These are phyloP conservation scores for Plasmodium fragile DNA, from an alignment of 169 alveolate species.

Conservation along the genomic window DNA sequence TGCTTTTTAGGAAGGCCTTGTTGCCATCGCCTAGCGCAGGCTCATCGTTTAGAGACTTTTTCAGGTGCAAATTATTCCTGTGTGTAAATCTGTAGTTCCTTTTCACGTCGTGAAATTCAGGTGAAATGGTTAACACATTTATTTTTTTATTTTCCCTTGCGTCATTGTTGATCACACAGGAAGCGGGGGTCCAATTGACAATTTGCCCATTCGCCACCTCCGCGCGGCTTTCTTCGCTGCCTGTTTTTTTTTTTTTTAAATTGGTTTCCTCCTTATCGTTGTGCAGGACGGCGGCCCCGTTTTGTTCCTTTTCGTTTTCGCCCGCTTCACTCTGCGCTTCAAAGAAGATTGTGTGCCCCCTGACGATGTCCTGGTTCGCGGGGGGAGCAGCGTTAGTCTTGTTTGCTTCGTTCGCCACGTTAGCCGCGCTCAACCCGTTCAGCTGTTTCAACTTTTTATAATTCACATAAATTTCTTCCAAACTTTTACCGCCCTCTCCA, in stretches of 20 bases:
- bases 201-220: slow-evolving; percentile 15
- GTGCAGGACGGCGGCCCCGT: not conserved
- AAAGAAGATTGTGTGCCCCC: slow-evolving; percentile 21
- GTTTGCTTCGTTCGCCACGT: not conserved
- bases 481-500: slow-evolving; percentile 33
- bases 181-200: not conserved
- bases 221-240: slow-evolving; percentile 9
- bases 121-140: not conserved
- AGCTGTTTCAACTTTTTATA: slow-evolving; percentile 10
- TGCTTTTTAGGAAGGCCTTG: not conserved
- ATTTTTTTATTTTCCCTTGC: slow-evolving; percentile 16
- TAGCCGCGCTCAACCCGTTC: not conserved
- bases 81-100: not conserved
- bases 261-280: slow-evolving; percentile 14
- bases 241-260: slow-evolving; percentile 62
- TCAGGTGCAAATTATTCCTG: slow-evolving; percentile 9
- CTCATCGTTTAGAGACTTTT: not conserved
- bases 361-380: not conserved
- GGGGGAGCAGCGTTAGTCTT: not conserved
- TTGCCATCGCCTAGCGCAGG: not conserved
- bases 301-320: not conserved
- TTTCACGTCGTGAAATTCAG: slow-evolving; percentile 14
- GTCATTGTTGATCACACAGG: slow-evolving; percentile 2
- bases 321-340: slow-evolving; percentile 40
- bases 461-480: slow-evolving; percentile 31